These are phyloP conservation scores for Lyophyllum semitale DNA, from an alignment of 768 basidiomycete species.

Conservation along the genomic window DNA sequence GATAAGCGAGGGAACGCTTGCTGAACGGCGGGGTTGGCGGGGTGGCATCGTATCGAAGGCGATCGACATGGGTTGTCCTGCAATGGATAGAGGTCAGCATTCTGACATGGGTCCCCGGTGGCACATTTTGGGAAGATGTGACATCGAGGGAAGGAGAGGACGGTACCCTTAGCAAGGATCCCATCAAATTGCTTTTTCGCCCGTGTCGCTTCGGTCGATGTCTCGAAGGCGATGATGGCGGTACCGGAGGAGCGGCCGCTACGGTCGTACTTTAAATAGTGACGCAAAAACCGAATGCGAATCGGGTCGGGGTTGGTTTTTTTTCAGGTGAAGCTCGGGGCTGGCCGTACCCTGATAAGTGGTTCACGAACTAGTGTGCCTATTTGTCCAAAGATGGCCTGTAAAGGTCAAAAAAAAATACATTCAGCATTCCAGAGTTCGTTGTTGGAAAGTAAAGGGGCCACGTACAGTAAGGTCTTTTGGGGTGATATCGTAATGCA, in stretches of 20 bases:
- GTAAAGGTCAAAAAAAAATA: conserved; percentile 11
- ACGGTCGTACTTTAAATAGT: conserved; percentile 81
- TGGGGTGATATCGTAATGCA: conserved; percentile 91
- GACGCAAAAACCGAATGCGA: conserved; percentile 34
- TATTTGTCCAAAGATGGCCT: conserved; percentile 91
- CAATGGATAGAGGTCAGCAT: conserved; percentile 7
- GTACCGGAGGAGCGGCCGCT: conserved; percentile 90
- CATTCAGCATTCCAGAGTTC: neutral
- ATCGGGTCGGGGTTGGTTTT: conserved; percentile 53
- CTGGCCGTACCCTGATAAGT: conserved; percentile 90
- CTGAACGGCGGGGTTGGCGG: conserved; percentile 48
- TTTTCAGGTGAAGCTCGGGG: conserved; percentile 64
- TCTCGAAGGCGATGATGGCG: conserved; percentile 81
- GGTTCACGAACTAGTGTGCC: conserved; percentile 93
- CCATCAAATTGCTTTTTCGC: conserved; percentile 88
- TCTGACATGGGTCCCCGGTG: conserved; percentile 1
- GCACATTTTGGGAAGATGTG: neutral
- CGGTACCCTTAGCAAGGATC: conserved; percentile 82
- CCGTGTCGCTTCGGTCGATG: conserved; percentile 71
- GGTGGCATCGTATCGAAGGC: conserved; percentile 55
- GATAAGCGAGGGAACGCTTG: conserved; percentile 63
- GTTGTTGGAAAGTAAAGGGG: neutral
- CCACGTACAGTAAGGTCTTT: conserved; percentile 81
- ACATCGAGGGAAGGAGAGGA: conserved; percentile 5
- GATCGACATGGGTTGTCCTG: conserved; percentile 81